Base-by-base conservation (phyloP, 306 rosid genomes). In the Argentina anserina region DNA sequence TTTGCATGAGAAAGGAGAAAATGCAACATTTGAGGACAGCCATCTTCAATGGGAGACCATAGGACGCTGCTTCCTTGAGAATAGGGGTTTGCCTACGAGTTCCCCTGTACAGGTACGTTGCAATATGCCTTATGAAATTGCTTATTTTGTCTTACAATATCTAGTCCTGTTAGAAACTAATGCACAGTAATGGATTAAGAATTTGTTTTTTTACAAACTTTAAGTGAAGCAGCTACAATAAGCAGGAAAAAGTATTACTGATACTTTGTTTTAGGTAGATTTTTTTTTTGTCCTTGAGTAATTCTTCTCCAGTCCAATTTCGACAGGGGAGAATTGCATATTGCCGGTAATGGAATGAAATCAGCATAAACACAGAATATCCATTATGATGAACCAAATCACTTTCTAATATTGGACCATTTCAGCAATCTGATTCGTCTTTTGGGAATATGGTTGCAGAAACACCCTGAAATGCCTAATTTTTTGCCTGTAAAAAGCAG, bases 101-200 rank as follows among this genome's bases (percentile, higher is more conserved):
- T 56, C 84, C 69, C 75, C 56, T 69, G 69, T 82, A 69, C 83
- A 80, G 89, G 89, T 85, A 71, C 71, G 25, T 10, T 68, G 36
- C 21, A 59, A 37, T 47, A 41, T 36, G 42, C 26, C 8, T 71
- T 65, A 33, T 11, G 17, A 29, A n/a, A 50, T 67, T 65, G 31
- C 59, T 33, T 49, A 29, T 5, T 15, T 67, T n/a, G 21, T 49
- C 23, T 12, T 69, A 47, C 1, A 18, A 6, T 47, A 20, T 50
- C 33, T 11, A 34, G 23, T 49, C 29, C 33, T 2, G n/a, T 10
- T 6, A 7, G 15, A 53, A n/a, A 37, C 60, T 17, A 14, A 7
- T 37, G 65, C 62, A 50, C 47, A n/a, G 21, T 26, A 50, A 12
- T n/a, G 31, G 20, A 40, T 9, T 36, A 36, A 14, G 28, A 63